phyloP scores from a whole-genome alignment of 1,139 yeast species.

The Candida glucosophila region DNA sequence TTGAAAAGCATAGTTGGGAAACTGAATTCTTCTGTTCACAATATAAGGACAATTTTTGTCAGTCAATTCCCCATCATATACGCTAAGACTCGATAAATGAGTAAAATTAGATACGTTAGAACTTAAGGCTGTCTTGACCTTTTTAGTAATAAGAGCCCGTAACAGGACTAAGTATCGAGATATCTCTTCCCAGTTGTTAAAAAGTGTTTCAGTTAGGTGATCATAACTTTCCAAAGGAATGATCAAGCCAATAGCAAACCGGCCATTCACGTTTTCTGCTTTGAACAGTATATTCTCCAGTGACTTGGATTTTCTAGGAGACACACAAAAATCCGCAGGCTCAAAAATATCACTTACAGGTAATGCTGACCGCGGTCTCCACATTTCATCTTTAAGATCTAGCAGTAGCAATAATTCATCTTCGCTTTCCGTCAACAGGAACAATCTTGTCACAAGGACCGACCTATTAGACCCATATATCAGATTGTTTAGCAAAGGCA shows the following conservation, averaged over 20 bases:
- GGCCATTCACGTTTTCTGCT: conserved; percentile 15
- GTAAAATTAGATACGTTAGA: neutral
- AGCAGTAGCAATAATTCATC: conserved; percentile 5
- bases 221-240: conserved; percentile 32
- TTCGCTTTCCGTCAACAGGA: conserved; percentile 30
- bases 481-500: conserved; percentile 32
- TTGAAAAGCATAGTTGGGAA: conserved; percentile 31
- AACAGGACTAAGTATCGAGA: conserved; percentile 30
- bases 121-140: conserved; percentile 20
- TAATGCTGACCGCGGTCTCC: conserved; percentile 29
- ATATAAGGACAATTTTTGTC: conserved; percentile 21
- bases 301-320: too few species aligned
- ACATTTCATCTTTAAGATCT: conserved; percentile 8
- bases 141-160: conserved; percentile 30
- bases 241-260: conserved; percentile 42
- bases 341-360: too few species aligned
- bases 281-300: too few species aligned
- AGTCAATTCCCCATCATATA: neutral
- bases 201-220: conserved; percentile 30
- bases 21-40: conserved; percentile 28
- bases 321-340: too few species aligned
- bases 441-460: conserved; percentile 38
- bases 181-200: conserved; percentile 43
- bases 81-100: too few species aligned
- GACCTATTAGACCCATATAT: conserved; percentile 22